Percentiles rank a stretch among this genome's conserved stretches.
Conservation (phyloP, 192 early-diverging fungal species). For the Podila verticillata region DNA sequence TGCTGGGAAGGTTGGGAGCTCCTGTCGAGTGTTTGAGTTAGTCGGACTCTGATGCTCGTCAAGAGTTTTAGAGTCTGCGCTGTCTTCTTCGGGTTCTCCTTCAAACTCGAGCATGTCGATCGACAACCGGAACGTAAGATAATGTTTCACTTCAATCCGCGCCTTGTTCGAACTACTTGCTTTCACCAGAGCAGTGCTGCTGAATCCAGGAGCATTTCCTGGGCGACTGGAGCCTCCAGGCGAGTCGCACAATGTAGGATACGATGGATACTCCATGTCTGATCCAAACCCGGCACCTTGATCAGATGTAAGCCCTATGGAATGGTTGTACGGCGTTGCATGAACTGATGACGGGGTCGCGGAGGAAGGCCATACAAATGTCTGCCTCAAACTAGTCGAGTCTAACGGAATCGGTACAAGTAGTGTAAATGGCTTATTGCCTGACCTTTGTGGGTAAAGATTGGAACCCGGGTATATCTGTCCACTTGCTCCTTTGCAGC, state of each 20-base stretch:
- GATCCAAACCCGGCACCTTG: background rate
- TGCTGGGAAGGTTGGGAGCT: slow-evolving; percentile 16
- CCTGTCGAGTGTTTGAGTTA: slow-evolving; percentile 12
- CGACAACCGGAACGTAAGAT: slow-evolving; percentile 33
- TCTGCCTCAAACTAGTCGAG: slow-evolving; percentile 31
- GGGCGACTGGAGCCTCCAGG: background rate
- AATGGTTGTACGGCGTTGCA: background rate
- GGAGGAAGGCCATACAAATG: slow-evolving; percentile 30
- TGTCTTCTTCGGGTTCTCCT: slow-evolving; percentile 20
- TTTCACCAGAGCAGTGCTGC: background rate
- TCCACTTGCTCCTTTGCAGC: background rate
- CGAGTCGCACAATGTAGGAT: background rate
- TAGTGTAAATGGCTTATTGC: slow-evolving; percentile 22
- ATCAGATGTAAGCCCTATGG: background rate
- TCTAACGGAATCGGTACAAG: slow-evolving; percentile 23
- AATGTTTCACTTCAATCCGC: slow-evolving; percentile 42
- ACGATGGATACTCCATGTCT: background rate
- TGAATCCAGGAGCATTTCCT: background rate
- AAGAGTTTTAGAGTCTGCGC: slow-evolving; percentile 14
- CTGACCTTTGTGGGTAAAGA: background rate
- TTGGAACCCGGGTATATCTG: no score
- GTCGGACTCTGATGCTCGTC: slow-evolving; percentile 16
- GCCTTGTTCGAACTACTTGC: background rate
- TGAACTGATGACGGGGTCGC: slow-evolving; percentile 9
- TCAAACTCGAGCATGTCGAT: slow-evolving; percentile 43